Evolutionary conservation across 306 rosid species (phyloP).

Genomic region (Lablab purpureus): DNA sequence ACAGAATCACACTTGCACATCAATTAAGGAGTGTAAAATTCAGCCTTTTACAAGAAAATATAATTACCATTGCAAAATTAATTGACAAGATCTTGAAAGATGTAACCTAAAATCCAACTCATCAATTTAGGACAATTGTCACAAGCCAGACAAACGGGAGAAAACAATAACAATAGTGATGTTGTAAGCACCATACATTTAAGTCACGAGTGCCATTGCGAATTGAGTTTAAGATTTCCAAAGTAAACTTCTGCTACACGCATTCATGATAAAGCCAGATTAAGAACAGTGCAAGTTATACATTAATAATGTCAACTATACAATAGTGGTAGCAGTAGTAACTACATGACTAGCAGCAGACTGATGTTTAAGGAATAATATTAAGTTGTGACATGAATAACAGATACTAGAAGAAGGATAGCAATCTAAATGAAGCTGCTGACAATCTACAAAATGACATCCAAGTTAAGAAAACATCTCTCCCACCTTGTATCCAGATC

Average conservation of each 20-base stretch:
- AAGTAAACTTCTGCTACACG: constrained; percentile 18
- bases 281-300: constrained; percentile 16
- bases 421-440: neutral
- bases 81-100: constrained; percentile 27
- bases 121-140: constrained; percentile 32
- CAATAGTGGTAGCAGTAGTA: constrained; percentile 15
- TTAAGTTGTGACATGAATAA: constrained; percentile 5
- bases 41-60: constrained; percentile 3
- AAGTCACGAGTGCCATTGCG: constrained; percentile 19
- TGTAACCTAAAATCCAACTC: constrained; percentile 28
- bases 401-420: neutral
- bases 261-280: constrained; percentile 31
- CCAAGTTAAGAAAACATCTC: constrained; percentile 32
- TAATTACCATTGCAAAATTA: constrained; percentile 17
- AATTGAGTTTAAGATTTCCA: constrained; percentile 22
- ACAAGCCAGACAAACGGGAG: constrained; percentile 24
- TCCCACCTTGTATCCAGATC: constrained; percentile 78
- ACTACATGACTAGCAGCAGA: constrained; percentile 16
- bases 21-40: constrained; percentile 25
- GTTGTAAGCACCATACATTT: neutral
- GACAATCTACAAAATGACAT: constrained; percentile 25
- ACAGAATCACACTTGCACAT: constrained; percentile 25
- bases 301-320: neutral
- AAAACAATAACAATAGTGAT: constrained; percentile 30
- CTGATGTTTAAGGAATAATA: constrained; percentile 26